These are phyloP conservation scores for Suillus cothurnatus DNA, from an alignment of 768 basidiomycete species.

Conservation along the genomic window DNA sequence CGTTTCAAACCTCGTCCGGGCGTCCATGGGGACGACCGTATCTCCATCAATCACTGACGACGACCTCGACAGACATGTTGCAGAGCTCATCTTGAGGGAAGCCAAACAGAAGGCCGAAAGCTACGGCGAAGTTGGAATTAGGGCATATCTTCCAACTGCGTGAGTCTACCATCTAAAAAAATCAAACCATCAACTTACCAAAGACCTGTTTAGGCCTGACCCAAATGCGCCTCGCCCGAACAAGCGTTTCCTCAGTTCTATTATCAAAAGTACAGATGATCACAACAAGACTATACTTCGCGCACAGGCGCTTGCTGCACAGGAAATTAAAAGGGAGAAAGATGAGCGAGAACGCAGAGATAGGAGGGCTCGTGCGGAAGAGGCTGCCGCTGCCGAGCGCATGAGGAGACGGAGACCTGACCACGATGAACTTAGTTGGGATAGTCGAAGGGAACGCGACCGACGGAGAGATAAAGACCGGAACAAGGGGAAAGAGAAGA, in stretches of 20 bases:
- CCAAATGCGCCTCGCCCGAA: conserved; percentile 77
- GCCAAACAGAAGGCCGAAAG: conserved; percentile 88
- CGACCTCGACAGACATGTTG: conserved; percentile 90
- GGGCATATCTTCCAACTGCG: conserved; percentile 68
- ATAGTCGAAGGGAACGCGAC: conserved; percentile 42
- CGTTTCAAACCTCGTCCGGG: conserved; percentile 77
- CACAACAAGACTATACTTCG: conserved; percentile 87
- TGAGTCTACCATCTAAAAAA: conserved; percentile 36
- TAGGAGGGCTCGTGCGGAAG: conserved; percentile 67
- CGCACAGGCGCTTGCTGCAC: conserved; percentile 70
- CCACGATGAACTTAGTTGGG: conserved; percentile 31
- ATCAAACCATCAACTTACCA: conserved; percentile 4
- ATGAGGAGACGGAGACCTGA: conserved; percentile 38
- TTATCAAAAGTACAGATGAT: conserved; percentile 93
- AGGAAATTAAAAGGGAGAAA: conserved; percentile 69
- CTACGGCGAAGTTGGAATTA: conserved; percentile 76
- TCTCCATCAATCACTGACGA: conserved; percentile 66
- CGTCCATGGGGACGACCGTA: conserved; percentile 72
- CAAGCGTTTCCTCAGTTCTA: conserved; percentile 80
- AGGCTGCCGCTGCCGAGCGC: conserved; percentile 71
- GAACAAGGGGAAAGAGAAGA: conserved; percentile 47
- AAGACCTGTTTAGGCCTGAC: conserved; percentile 49
- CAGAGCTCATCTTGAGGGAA: conserved; percentile 88
- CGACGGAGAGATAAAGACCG: conserved; percentile 47
- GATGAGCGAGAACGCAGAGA: conserved; percentile 68